These are phyloP conservation scores for Amphibolis antarctica DNA, from an alignment of 106 monocot species.

Conservation along the genomic window DNA sequence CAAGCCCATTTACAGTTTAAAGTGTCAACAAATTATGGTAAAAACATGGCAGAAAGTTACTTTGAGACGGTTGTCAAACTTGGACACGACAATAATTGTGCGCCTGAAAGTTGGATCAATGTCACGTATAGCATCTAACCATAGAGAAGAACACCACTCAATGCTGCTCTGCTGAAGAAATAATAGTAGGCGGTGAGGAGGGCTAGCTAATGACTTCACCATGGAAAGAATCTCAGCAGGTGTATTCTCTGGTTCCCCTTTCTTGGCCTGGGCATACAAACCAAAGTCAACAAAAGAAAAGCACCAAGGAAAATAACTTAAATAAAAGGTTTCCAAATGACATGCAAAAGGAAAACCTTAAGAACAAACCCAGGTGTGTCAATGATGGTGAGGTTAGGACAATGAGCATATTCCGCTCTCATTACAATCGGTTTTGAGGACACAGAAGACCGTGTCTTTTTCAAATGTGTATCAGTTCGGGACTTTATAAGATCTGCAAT, in stretches of 20 bases:
- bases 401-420: slow-evolving; percentile 95
- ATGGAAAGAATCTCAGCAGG: slow-evolving; percentile 78
- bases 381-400: slow-evolving; percentile 97
- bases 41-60: slow-evolving; percentile 15
- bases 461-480: slow-evolving; percentile 75
- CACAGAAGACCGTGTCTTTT: slow-evolving; percentile 57
- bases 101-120: slow-evolving; percentile 92
- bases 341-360: slow-evolving; percentile 35
- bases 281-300: slow-evolving; percentile 1
- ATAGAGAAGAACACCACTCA: slow-evolving; percentile 94
- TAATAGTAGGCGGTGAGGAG: slow-evolving; percentile 79
- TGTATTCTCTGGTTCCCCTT: slow-evolving; percentile 82
- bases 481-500: slow-evolving; percentile 84
- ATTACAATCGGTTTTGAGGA: slow-evolving; percentile 90
- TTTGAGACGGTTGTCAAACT: slow-evolving; percentile 95
- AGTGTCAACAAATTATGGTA: not conserved
- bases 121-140: slow-evolving; percentile 84
- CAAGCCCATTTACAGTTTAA: too few species aligned
- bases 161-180: slow-evolving; percentile 99
- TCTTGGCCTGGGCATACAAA: slow-evolving; percentile 65
- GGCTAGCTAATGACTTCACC: slow-evolving; percentile 88
- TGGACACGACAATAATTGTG: slow-evolving; percentile 77
- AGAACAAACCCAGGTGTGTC: slow-evolving; percentile 98
- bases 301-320: not conserved
- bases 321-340: not conserved